phyloP scores from a whole-genome alignment of 345 rosid species.

The Noccaea caerulescens region DNA sequence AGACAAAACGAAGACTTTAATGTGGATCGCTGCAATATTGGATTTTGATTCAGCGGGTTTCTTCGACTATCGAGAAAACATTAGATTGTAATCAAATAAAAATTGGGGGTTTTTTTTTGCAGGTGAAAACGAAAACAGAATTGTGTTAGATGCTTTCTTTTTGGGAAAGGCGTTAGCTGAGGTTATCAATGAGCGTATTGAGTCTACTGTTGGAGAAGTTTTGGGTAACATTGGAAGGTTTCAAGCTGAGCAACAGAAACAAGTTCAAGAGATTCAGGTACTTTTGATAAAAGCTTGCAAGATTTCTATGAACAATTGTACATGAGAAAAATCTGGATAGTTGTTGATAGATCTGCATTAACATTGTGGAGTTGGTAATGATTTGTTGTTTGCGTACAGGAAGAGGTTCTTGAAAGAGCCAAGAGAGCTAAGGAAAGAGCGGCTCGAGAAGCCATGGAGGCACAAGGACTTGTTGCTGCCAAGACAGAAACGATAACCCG shows the following conservation, averaged over 20 bases:
- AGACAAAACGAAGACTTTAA: neutral
- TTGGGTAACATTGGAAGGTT: conserved; percentile 70
- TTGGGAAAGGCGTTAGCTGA: conserved; percentile 94
- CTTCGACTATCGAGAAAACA: neutral
- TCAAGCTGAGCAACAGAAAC: conserved; percentile 93
- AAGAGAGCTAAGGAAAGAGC: conserved; percentile 80
- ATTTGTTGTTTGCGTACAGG: conserved; percentile 45
- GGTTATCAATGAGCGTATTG: conserved; percentile 77
- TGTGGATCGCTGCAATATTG: neutral
- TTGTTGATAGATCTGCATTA: conserved; percentile 1
- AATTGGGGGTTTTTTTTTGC: conserved; percentile 22
- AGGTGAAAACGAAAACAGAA: conserved; percentile 74
- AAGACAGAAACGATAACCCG: conserved; percentile 14
- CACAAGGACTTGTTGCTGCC: conserved; percentile 53
- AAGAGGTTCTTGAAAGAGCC: conserved; percentile 82
- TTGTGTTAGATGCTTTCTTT: conserved; percentile 87
- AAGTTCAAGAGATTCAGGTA: conserved; percentile 89
- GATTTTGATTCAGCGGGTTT: neutral
- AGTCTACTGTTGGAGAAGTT: conserved; percentile 82
- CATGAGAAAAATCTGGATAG: neutral
- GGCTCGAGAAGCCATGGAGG: conserved; percentile 70
- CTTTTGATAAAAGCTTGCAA: conserved; percentile 3
- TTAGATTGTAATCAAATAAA: neutral
- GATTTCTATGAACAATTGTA: neutral
- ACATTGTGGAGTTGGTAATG: neutral